phyloP scores from a whole-genome alignment of 768 basidiomycete genomes.

The Hysterangium stoloniferum region DNA sequence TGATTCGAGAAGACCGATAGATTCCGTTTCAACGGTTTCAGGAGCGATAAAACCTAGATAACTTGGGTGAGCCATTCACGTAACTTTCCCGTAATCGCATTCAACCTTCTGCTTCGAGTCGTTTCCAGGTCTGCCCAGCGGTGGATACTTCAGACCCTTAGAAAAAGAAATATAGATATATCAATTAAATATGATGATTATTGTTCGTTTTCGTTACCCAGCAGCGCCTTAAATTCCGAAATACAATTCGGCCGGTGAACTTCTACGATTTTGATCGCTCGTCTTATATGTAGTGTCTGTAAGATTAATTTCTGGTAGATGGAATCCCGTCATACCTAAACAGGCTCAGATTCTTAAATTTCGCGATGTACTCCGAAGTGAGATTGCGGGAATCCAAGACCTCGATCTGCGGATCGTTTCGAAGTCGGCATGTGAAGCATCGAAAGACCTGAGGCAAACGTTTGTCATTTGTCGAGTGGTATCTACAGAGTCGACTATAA shows the following conservation, averaged over 20 bases:
- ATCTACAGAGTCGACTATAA: slow-evolving; percentile 32
- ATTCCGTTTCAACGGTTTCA: slow-evolving; percentile 39
- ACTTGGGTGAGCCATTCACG: not conserved
- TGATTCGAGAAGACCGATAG: slow-evolving; percentile 40
- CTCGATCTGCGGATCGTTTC: slow-evolving; percentile 56
- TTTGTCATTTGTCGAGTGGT: slow-evolving; percentile 49
- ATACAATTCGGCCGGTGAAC: slow-evolving; percentile 31
- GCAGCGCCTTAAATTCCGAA: slow-evolving; percentile 49
- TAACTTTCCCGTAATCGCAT: not conserved
- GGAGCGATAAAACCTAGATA: slow-evolving; percentile 52
- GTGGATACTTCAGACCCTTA: slow-evolving; percentile 47
- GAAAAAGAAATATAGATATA: too few relatives aligned
- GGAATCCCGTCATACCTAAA: slow-evolving; percentile 45
- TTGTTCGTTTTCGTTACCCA: slow-evolving; percentile 52
- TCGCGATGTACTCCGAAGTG: slow-evolving; percentile 50
- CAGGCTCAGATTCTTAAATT: slow-evolving; percentile 60
- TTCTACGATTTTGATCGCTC: slow-evolving; percentile 66
- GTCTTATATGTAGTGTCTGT: slow-evolving; percentile 27
- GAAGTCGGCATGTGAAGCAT: slow-evolving; percentile 74
- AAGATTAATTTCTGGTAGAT: not conserved
- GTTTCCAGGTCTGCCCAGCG: slow-evolving; percentile 55
- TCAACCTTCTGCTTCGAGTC: slow-evolving; percentile 64
- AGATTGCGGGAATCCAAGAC: slow-evolving; percentile 48
- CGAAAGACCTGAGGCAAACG: slow-evolving; percentile 53
- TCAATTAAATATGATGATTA: too few relatives aligned